Base-by-base conservation (phyloP, 2,329 filamentous ascomycete species). In the Trichophyton schoenleinii region DNA sequence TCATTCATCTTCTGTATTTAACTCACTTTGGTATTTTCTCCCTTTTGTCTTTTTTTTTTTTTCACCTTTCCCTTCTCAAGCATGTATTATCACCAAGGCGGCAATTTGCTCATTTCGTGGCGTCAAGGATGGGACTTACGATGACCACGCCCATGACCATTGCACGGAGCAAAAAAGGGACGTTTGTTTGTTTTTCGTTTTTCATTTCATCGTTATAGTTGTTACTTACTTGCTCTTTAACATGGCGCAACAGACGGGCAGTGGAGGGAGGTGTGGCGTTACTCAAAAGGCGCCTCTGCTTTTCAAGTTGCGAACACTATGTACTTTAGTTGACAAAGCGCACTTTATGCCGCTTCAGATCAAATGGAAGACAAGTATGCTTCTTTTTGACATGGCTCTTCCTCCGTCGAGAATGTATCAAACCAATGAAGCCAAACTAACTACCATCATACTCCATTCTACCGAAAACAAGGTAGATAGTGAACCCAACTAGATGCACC, bases 1-100 rank as follows among this genome's bases (percentile, higher is more conserved):
- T 55, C 49, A 28, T 55, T 55, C 49, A 55, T 55, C 49, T 55
- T 55, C 49, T 36, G 49, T 36, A 55, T 55, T 55, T 55, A 55
- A 55, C 49, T 13, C 49, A 36, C 49, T 55, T 55, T 55, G 49
- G 49, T 55, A 55, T 55, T 55, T 31, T 49, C 46, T 28, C 25
- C 11, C 5, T 28, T 52, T 52, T 31, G 2, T 7, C 3, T 52
- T 34, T 9, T 18, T 20, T 55, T n/a, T 13, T 6, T 2, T n/a
- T 53, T 53, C 6, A 28, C 15, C n/a, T 18, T 36, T 36, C 25
- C 28, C 49, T 55, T 36, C 31, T 18, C 11, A 7, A 13, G 18
- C 18, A 55, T 55, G 49, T 55, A 55, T 55, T 55, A 55, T 18
- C 49, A 55, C 49, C 49, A 6, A 8, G 25, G 34, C 34, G 3